Evolutionary conservation across 805 yeast genomes (phyloP).

Genomic region (Saccharomycopsis lassenensis): DNA sequence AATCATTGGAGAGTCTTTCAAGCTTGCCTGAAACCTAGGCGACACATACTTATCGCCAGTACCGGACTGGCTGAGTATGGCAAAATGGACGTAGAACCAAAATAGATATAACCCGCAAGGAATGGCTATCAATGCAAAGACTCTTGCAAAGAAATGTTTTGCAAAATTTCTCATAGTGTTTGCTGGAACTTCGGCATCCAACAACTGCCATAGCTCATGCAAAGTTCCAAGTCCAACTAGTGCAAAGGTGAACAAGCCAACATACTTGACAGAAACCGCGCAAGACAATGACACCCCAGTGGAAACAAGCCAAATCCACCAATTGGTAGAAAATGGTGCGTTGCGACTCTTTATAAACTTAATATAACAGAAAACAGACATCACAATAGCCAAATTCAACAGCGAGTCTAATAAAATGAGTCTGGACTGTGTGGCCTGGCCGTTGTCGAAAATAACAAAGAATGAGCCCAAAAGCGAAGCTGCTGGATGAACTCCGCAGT

Average conservation of each 20-base stretch:
- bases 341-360: slow-evolving; percentile 63
- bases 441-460: slow-evolving; percentile 76
- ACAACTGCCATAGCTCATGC: slow-evolving; percentile 77
- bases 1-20: slow-evolving; percentile 73
- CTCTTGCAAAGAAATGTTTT: slow-evolving; percentile 68
- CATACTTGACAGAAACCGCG: slow-evolving; percentile 92
- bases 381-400: slow-evolving; percentile 70
- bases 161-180: slow-evolving; percentile 38
- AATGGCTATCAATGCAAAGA: slow-evolving; percentile 56
- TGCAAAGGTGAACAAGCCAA: slow-evolving; percentile 85
- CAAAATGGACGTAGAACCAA: slow-evolving; percentile 91
- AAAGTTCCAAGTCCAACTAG: slow-evolving; percentile 81
- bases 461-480: slow-evolving; percentile 67
- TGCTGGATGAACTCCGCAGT: slow-evolving; percentile 69
- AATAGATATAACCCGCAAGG: slow-evolving; percentile 76
- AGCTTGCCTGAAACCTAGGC: slow-evolving; percentile 87
- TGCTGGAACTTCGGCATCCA: slow-evolving; percentile 64
- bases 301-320: slow-evolving; percentile 82
- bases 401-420: slow-evolving; percentile 89
- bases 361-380: slow-evolving; percentile 67
- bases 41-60: slow-evolving; percentile 95
- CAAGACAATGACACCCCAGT: slow-evolving; percentile 85
- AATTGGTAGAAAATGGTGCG: slow-evolving; percentile 52
- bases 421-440: slow-evolving; percentile 84
- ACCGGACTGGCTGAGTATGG: slow-evolving; percentile 73